Evolutionary conservation across 2,329 filamentous ascomycete species (phyloP), one percentile per base, ranked within the genome.

Genomic region (Biscogniauxia marginata): DNA sequence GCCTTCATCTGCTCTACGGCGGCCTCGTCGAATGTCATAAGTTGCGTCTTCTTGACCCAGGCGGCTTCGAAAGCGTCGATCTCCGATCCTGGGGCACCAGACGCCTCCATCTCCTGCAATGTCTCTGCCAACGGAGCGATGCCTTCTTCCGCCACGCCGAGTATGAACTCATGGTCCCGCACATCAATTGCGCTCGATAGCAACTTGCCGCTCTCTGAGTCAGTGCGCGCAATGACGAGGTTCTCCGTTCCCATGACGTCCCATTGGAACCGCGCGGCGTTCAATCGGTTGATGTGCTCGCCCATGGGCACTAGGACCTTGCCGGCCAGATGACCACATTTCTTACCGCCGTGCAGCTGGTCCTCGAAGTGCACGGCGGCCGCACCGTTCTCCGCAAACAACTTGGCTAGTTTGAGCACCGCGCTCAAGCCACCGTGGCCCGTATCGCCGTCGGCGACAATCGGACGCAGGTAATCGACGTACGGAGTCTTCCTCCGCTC

Each of bases 331-430:
- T 99, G 95, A 16, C 95, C 95, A 70, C 95, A 99, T 77, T 98
- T 99, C 81, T 99, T 99, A 59, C 95, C 95, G 46, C 95, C 95
- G 71, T 98, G 95, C 48, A 98, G 84, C 76, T 99, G 95, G 70
- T 99, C 95, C 74, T 99, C 95, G 60, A 99, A 96, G 74, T 99
- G 95, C 2, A 99, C 95, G 7, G 89, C 95, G 0, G 95, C 95
- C 1, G 95, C 95, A 52, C 95, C 95, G 65, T 96, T 96, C 76
- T 99, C 95, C 18, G 95, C 95, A 67, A 99, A 99, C 7, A 98
- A 84, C 77, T 98, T 99, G 44, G 95, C 93, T 19, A 99, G 84
- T 79, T 99, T 99, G 63, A 98, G 81, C 2, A 99, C 93, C 0
- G 95, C 90, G 1, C 91, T 93, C 39, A 98, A 79, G 11, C 95